Base-by-base conservation (phyloP, 2,329 filamentous ascomycete genomes). In the Trichoderma sp. region DNA sequence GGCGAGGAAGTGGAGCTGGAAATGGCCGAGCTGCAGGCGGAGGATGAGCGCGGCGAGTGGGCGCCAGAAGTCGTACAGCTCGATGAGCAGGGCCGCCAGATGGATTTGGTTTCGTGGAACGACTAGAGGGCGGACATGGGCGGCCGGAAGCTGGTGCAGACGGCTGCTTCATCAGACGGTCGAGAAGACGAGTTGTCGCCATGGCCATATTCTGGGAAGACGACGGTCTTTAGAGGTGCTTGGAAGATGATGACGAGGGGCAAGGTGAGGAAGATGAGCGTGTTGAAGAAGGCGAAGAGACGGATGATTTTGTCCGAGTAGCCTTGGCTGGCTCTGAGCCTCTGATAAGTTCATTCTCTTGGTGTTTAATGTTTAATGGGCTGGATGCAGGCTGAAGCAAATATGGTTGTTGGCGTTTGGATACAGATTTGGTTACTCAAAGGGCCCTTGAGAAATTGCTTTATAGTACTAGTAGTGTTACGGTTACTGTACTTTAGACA, bases 31-130 rank as follows among this genome's bases (percentile, higher is more conserved):
- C 80, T 87, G 49, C 83, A 86, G 70, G 84, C 81, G 1, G 86
- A 87, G 70, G 86, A 87, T 67, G 83, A 85, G 75, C 80, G 79
- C 70, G 85, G 85, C 18, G 85, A 87, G 69, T 86, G 83, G 72
- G 82, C 83, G 16, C 84, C 86, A 1, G 81, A 85, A 21, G 76
- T 88, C 43, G 85, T 88, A 5, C 81, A 86, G 68, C 70, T 87
- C 43, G 85, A 87, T 67, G 84, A 83, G 59, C 70, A 82, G 55
- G 85, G 86, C n/a, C 79, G 81, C 26, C 82, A 86, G 75, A 78
- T 81, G 6, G 86, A 83, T 43, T 74, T 87, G 65, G 78, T 88
- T 16, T 86, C 84, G 7, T 87, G 83, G 82, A 74, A 71, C 14
- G 75, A 79, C 65, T 79, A 77, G 73, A 61, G 64, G 51, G 6